Conservation (phyloP, 2,329 filamentous ascomycete species). For the Cordyceps cicadae region DNA sequence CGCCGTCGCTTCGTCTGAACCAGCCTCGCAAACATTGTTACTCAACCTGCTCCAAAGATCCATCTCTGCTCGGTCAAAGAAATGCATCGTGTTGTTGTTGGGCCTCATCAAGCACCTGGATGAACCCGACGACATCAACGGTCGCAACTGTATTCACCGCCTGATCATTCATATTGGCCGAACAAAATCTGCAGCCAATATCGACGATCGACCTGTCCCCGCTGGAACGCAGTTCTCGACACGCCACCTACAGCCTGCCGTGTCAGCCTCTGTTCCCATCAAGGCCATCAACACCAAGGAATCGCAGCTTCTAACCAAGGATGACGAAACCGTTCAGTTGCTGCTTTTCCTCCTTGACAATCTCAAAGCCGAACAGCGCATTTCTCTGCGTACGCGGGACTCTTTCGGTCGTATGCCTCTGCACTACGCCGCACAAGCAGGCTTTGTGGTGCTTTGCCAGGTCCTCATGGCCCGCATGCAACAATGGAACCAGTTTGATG, state of each 20-base stretch:
- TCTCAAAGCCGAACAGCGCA: slow-evolving; percentile 58
- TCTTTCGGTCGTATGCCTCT: slow-evolving; percentile 75
- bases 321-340: slow-evolving; percentile 70
- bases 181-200: slow-evolving; percentile 44
- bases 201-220: slow-evolving; percentile 42
- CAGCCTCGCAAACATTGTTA: slow-evolving; percentile 55
- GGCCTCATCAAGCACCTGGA: slow-evolving; percentile 62
- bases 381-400: slow-evolving; percentile 61
- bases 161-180: slow-evolving; percentile 88
- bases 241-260: slow-evolving; percentile 72
- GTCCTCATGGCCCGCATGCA: slow-evolving; percentile 84
- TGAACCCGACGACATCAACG: slow-evolving; percentile 87
- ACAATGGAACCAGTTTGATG: slow-evolving; percentile 78
- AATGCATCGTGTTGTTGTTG: slow-evolving; percentile 65
- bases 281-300: slow-evolving; percentile 59
- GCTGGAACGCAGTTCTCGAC: slow-evolving; percentile 48
- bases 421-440: slow-evolving; percentile 92
- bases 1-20: slow-evolving; percentile 36
- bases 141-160: slow-evolving; percentile 86
- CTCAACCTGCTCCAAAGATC: slow-evolving; percentile 71
- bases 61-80: slow-evolving; percentile 60
- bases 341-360: slow-evolving; percentile 55
- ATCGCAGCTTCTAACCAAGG: slow-evolving; percentile 53
- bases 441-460: slow-evolving; percentile 83
- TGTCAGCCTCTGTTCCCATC: slow-evolving; percentile 54